Conservation (phyloP, 306 rosid species). For the Herpetospermum pedunculosum region DNA sequence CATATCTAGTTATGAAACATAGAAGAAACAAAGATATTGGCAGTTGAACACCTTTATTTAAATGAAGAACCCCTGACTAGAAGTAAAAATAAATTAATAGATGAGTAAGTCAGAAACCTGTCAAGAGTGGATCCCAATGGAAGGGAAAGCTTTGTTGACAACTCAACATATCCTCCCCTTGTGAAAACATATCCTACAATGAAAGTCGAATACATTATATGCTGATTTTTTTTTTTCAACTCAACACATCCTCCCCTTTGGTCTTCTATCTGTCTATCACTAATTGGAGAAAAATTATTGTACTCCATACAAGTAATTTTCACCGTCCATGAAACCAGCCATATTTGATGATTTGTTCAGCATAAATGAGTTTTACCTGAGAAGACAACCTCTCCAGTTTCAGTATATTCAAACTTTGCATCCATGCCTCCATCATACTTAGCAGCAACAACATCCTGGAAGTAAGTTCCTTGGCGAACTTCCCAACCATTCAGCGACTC, state of each 20-base stretch:
- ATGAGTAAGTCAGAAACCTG: conserved; percentile 36
- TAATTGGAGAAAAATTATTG: not conserved
- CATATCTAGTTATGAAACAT: conserved; percentile 45
- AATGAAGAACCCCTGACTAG: not conserved
- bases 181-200: conserved; percentile 82
- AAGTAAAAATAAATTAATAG: not conserved
- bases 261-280: not conserved
- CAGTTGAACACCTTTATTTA: not conserved
- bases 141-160: conserved; percentile 68
- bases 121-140: conserved; percentile 91
- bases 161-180: conserved; percentile 86
- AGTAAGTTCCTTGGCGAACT: conserved; percentile 75
- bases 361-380: conserved; percentile 39
- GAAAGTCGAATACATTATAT: not conserved
- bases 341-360: not conserved
- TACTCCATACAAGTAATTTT: not conserved
- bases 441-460: conserved; percentile 70
- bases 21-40: not conserved
- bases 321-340: not conserved
- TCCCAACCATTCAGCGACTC: conserved; percentile 81
- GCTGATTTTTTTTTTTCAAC: not conserved
- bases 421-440: conserved; percentile 99
- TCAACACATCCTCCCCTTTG: not conserved
- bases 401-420: conserved; percentile 77
- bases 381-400: conserved; percentile 63